Conservation (phyloP, 768 basidiomycete species). For the Trametes cinnabarina region DNA sequence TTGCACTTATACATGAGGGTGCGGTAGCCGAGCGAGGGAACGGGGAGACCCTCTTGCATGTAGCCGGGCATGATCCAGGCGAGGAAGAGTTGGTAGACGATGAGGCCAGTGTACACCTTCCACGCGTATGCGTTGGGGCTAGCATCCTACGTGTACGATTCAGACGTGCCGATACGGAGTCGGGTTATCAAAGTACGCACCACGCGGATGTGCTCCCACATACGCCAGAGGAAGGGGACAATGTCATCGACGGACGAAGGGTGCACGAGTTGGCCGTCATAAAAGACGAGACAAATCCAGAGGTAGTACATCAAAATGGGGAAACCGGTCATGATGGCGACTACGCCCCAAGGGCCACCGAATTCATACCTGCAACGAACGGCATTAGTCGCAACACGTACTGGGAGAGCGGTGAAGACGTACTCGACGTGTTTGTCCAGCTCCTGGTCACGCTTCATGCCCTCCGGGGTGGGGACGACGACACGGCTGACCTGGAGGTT, state of each 20-base stretch:
- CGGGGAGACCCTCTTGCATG: slow-evolving; percentile 92
- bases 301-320: slow-evolving; percentile 97
- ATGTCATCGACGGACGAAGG: slow-evolving; percentile 71
- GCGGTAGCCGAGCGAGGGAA: slow-evolving; percentile 91
- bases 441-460: slow-evolving; percentile 67
- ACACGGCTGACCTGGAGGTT: slow-evolving; percentile 24
- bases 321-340: slow-evolving; percentile 92
- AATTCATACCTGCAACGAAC: slow-evolving; percentile 78
- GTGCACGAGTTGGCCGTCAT: slow-evolving; percentile 77
- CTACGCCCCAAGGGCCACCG: slow-evolving; percentile 88
- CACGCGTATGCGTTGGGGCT: slow-evolving; percentile 86
- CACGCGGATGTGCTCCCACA: slow-evolving; percentile 83
- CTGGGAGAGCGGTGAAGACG: slow-evolving; percentile 14
- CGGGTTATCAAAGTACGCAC: slow-evolving; percentile 43
- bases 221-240: slow-evolving; percentile 69
- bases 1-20: slow-evolving; percentile 97
- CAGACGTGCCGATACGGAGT: background rate
- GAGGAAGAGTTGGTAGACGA: slow-evolving; percentile 85
- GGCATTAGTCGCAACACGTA: background rate
- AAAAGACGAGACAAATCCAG: slow-evolving; percentile 96
- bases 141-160: slow-evolving; percentile 64
- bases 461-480: slow-evolving; percentile 56
- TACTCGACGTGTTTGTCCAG: slow-evolving; percentile 49
- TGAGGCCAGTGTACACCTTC: slow-evolving; percentile 86
- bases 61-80: slow-evolving; percentile 91